phyloP scores from a whole-genome alignment of 2,329 filamentous ascomycete genomes.

The Sporothrix schenckii region DNA sequence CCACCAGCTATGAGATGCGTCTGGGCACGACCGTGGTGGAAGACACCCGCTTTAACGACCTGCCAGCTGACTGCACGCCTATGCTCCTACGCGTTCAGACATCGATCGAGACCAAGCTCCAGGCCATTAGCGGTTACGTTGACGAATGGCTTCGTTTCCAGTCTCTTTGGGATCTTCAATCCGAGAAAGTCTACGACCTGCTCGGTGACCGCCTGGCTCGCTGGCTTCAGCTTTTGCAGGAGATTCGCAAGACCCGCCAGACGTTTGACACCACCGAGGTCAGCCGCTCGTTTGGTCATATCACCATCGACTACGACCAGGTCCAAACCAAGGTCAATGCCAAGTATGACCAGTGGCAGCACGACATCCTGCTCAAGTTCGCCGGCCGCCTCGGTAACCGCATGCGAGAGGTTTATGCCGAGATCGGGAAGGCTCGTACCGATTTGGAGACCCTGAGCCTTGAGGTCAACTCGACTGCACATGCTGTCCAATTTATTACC shows the following conservation, averaged over 20 bases:
- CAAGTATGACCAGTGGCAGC: slow-evolving; percentile 99
- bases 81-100: slow-evolving; percentile 79
- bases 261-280: slow-evolving; percentile 98
- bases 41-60: slow-evolving; percentile 75
- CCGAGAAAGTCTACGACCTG: slow-evolving; percentile 90
- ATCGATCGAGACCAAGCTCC: slow-evolving; percentile 79
- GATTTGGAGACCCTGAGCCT: slow-evolving; percentile 91
- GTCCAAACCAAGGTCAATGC: slow-evolving; percentile 98
- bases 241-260: slow-evolving; percentile 90
- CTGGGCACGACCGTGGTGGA: slow-evolving; percentile 68
- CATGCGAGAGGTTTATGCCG: slow-evolving; percentile 88
- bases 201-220: slow-evolving; percentile 87
- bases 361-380: slow-evolving; percentile 94
- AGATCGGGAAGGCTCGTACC: slow-evolving; percentile 85
- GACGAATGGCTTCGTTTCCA: slow-evolving; percentile 99
- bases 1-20: slow-evolving; percentile 90
- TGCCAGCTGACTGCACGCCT: slow-evolving; percentile 81
- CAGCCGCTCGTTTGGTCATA: slow-evolving; percentile 87
- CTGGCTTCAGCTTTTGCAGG: slow-evolving; percentile 95
- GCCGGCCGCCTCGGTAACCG: slow-evolving; percentile 83
- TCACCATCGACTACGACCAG: slow-evolving; percentile 96
- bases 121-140: slow-evolving; percentile 80
- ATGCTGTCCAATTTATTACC: slow-evolving; percentile 97
- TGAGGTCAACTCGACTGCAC: slow-evolving; percentile 91
- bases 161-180: slow-evolving; percentile 95